A percentile compares a stretch with the other conserved stretches of the same genome.
Evolutionary conservation across 805 yeast species (phyloP).

Genomic region (Ogataea haglerorum): DNA sequence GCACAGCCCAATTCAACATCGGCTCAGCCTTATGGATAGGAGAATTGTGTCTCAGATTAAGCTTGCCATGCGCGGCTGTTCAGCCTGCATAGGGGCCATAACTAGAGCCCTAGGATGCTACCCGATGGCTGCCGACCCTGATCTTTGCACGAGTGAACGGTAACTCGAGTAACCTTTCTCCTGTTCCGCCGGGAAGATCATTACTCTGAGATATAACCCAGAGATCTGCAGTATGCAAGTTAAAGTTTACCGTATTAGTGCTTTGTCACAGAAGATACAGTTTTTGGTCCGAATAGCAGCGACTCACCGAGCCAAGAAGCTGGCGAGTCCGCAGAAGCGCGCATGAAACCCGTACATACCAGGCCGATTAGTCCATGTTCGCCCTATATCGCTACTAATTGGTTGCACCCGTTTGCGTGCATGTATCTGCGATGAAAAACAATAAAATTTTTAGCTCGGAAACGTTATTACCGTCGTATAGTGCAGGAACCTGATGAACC

Average conservation of each 20-base stretch:
- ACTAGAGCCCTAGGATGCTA: no score
- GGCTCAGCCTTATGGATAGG: no score
- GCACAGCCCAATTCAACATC: not conserved
- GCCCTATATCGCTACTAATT: not conserved
- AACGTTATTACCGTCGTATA: not conserved
- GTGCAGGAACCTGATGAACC: not conserved
- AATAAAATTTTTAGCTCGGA: constrained; percentile 1
- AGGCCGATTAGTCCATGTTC: not conserved
- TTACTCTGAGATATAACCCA: not conserved
- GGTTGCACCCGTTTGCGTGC: not conserved
- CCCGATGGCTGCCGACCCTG: no score
- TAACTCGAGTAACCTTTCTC: no score
- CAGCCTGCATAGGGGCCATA: no score
- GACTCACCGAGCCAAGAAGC: no score
- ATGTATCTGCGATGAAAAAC: not conserved
- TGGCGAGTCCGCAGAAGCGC: not conserved
- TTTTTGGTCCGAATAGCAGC: no score
- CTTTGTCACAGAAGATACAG: not conserved
- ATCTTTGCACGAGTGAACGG: no score
- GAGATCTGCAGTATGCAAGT: not conserved
- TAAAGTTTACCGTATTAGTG: not conserved
- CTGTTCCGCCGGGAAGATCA: not conserved
- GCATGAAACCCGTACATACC: not conserved
- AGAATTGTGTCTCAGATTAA: no score
- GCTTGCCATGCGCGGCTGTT: no score